Evolutionary conservation across 73 alveolate genomes (phyloP), one percentile per base, ranked within the genome.

Genomic region (Blepharisma stoltei): DNA sequence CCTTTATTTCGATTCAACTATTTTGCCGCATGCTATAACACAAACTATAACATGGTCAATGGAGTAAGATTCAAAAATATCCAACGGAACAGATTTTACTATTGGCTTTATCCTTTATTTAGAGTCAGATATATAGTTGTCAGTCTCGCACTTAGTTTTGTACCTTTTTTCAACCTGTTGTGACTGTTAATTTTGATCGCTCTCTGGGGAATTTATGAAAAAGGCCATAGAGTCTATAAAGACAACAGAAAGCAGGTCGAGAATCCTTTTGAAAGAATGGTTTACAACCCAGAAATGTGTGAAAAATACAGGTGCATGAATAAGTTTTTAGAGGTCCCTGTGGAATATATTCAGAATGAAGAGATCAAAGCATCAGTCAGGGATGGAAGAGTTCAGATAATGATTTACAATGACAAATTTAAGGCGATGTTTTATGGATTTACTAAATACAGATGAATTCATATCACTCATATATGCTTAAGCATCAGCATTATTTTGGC

Each of bases 251-350:
- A 60, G 46, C 38, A 18, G 23, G 46, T 60, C 6, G 23, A 25
- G 23, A 60, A 60, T 4, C 73, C 73, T 60, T 60, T 60, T 18
- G 45, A 9, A 8, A 60, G 23, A 2, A 60, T 60, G 73, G 18
- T 18, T 60, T 60, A 18, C 4, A 25, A 60, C n/a, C 73, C 73
- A 18, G 73, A 60, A 20, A 20, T 60, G 18, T 60, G 73, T 5
- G 18, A 18, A 18, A 11, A 9, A 14, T 60, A 60, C 23, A 60
- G 46, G 23, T 60, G 73, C 5, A 60, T 60, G 73, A 60, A 60
- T 25, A 60, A 60, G 73, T 60, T 60, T 38, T 60, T 60, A 60
- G 73, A 60, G 4, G 45, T 60, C 45, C 73, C 73, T 14, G 23
- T 52, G n/a, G 66, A 20, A 20, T 52, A 14, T 52, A 14, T 52